Percentiles rank a stretch among this genome's conserved stretches.
These are phyloP conservation scores for Cordyceps militaris DNA, from an alignment of 2,329 filamentous ascomycete species.

Conservation along the genomic window DNA sequence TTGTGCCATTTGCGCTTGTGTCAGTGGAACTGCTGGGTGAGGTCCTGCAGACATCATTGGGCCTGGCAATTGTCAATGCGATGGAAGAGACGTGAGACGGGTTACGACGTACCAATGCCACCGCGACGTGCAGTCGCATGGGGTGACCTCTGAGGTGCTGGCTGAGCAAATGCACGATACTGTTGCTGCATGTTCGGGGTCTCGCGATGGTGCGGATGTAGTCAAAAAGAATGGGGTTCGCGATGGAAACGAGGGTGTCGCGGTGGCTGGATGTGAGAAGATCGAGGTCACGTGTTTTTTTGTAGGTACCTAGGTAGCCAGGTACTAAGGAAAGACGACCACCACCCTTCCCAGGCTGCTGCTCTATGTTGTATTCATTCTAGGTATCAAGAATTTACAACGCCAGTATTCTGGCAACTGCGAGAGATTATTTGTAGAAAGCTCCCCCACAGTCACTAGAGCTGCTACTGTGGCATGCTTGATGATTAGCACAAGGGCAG, in stretches of 20 bases:
- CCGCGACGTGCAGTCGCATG: conserved; percentile 43
- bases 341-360: too few relatives aligned
- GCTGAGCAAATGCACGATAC: conserved; percentile 46
- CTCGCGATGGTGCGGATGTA: conserved; percentile 10
- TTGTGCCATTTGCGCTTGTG: conserved; percentile 45
- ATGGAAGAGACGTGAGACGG: background rate
- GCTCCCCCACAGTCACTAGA: too few relatives aligned
- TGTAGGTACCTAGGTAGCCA: too few relatives aligned
- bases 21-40: conserved; percentile 44
- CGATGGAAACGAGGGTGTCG: background rate
- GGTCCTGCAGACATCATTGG: conserved; percentile 50
- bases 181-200: conserved; percentile 43
- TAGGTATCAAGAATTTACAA: too few relatives aligned
- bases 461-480: too few relatives aligned
- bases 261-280: background rate
- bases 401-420: too few relatives aligned
- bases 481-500: too few relatives aligned
- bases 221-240: background rate
- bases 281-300: background rate
- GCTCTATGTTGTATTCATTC: too few relatives aligned
- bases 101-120: conserved; percentile 41
- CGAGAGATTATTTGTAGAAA: too few relatives aligned
- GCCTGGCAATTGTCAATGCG: conserved; percentile 29
- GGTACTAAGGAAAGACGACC: too few relatives aligned
- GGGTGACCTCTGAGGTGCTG: conserved; percentile 42